phyloP scores from a whole-genome alignment of 2,329 filamentous ascomycete genomes.

The Helminthosporium solani region DNA sequence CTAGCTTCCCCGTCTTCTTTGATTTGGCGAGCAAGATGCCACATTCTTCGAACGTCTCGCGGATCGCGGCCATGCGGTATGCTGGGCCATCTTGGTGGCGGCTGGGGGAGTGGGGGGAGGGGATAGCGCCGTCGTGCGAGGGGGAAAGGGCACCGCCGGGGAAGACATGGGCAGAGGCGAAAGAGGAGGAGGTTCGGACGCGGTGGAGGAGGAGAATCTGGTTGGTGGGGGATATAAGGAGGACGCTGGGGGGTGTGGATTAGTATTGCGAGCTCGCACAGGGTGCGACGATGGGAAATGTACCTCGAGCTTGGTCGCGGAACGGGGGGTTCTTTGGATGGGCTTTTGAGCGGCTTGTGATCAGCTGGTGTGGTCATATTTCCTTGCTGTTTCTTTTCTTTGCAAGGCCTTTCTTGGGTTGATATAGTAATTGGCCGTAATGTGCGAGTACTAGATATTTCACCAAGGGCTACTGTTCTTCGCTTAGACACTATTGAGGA shows the following conservation, averaged over 20 bases:
- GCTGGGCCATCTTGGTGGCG: conserved; percentile 69
- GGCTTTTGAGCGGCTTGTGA: conserved; percentile 31
- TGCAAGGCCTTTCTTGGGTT: background rate
- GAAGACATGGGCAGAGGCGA: conserved; percentile 92
- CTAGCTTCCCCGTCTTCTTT: conserved; percentile 54
- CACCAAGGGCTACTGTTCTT: too few relatives aligned
- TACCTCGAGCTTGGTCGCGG: conserved; percentile 66
- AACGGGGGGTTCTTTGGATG: conserved; percentile 42
- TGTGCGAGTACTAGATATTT: too few relatives aligned
- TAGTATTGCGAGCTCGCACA: background rate
- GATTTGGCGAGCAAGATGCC: conserved; percentile 75
- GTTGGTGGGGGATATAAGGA: conserved; percentile 83
- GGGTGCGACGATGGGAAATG: background rate
- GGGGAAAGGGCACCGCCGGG: conserved; percentile 82
- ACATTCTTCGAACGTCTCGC: conserved; percentile 94
- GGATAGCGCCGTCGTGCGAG: conserved; percentile 69
- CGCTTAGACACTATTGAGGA: background rate
- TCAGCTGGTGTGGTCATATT: conserved; percentile 38
- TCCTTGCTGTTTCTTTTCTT: conserved; percentile 8
- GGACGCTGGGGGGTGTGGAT: conserved; percentile 58
- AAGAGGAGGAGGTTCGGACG: conserved; percentile 77
- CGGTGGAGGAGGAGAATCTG: conserved; percentile 86
- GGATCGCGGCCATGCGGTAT: conserved; percentile 80
- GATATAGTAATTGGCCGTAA: background rate
- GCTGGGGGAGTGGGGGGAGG: conserved; percentile 51